Conservation (phyloP, 805 yeast genomes). For the Lipomyces starkeyi region DNA sequence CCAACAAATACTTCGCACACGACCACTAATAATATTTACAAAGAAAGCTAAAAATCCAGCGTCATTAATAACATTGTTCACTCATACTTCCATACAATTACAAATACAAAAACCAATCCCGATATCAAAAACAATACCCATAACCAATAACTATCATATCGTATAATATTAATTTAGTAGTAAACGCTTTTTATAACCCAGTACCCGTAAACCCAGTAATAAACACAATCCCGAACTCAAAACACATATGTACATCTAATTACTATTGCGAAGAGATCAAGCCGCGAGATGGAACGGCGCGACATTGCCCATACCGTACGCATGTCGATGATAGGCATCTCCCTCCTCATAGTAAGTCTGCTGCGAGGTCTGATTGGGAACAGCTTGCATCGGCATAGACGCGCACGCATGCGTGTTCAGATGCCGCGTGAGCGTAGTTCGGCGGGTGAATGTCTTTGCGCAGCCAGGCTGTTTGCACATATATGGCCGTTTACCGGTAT, state of each 20-base stretch:
- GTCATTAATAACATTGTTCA: neutral
- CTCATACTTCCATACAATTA: neutral
- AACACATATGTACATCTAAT: neutral
- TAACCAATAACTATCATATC: neutral
- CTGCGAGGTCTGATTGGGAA: slow-evolving; percentile 7
- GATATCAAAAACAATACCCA: neutral
- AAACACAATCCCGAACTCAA: neutral
- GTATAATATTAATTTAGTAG: neutral
- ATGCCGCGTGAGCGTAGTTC: slow-evolving; percentile 80
- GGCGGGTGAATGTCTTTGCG: slow-evolving; percentile 67
- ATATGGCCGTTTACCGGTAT: slow-evolving; percentile 51
- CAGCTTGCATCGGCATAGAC: slow-evolving; percentile 8
- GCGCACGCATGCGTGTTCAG: slow-evolving; percentile 57
- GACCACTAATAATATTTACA: neutral
- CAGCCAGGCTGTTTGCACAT: slow-evolving; percentile 69
- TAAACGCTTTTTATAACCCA: neutral
- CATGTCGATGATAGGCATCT: slow-evolving; percentile 25
- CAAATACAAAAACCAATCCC: neutral
- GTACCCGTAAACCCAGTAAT: neutral
- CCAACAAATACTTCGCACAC: neutral
- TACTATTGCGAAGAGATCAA: neutral
- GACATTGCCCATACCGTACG: slow-evolving; percentile 10
- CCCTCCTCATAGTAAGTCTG: slow-evolving; percentile 22
- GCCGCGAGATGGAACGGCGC: slow-evolving; percentile 19
- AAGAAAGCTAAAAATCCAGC: neutral